phyloP scores from a whole-genome alignment of 2,329 filamentous ascomycete species.

The Teratosphaeria viscida region DNA sequence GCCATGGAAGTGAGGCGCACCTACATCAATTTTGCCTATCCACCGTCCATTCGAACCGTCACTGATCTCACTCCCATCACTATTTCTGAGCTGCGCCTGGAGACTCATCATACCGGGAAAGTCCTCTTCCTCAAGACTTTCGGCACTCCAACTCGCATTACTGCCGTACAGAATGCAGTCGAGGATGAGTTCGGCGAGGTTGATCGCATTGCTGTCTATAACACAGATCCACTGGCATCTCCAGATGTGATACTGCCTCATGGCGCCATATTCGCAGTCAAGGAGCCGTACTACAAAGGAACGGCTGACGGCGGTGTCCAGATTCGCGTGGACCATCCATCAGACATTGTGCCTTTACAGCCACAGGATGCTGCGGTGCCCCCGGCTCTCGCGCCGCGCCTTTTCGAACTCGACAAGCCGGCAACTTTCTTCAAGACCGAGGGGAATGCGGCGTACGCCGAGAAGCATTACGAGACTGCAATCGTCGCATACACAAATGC shows the following conservation, averaged over 20 bases:
- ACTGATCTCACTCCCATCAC: constrained; percentile 8
- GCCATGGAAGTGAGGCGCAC: background rate
- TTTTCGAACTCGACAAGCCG: constrained; percentile 1
- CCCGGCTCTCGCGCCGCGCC: background rate
- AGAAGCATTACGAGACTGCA: constrained; percentile 10
- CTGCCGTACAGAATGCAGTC: constrained; percentile 15
- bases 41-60: constrained; percentile 10
- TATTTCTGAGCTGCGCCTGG: constrained; percentile 12
- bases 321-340: constrained; percentile 20
- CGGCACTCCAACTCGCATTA: constrained; percentile 4
- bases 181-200: constrained; percentile 28
- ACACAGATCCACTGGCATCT: background rate
- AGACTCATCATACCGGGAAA: constrained; percentile 13
- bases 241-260: constrained; percentile 5
- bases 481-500: constrained; percentile 6
- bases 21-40: constrained; percentile 11
- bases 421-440: constrained; percentile 8
- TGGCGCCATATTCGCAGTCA: constrained; percentile 14
- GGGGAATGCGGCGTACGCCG: constrained; percentile 11
- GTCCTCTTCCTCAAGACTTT: constrained; percentile 11
- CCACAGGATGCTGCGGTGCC: constrained; percentile 5
- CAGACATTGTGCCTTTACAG: constrained; percentile 10
- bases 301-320: constrained; percentile 5
- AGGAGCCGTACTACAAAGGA: constrained; percentile 19
- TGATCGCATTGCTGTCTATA: constrained; percentile 17